Conservation (phyloP, 139 green algal genomes). For the Picochlorum sp. region DNA sequence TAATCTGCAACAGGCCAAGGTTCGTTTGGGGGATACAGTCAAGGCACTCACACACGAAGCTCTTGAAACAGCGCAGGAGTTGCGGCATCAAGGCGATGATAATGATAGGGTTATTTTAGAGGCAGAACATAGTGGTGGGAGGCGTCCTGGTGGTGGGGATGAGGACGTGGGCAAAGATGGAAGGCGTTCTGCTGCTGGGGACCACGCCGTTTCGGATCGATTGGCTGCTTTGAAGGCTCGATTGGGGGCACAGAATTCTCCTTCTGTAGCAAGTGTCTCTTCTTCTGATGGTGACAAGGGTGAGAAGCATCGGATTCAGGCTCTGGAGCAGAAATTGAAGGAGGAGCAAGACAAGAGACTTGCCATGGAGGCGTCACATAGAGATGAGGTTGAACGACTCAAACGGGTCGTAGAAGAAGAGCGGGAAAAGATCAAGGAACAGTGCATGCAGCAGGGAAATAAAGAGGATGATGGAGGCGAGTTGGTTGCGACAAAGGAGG, state of each 20-base stretch:
- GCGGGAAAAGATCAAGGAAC: background rate
- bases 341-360: too few relatives aligned
- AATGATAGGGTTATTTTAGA: too few relatives aligned
- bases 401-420: background rate
- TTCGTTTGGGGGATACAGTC: background rate
- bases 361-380: background rate
- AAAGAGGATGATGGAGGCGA: background rate
- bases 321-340: background rate
- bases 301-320: background rate
- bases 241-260: background rate
- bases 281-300: too few relatives aligned
- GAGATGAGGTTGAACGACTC: conserved; percentile 6
- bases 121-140: too few relatives aligned
- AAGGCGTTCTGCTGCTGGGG: background rate
- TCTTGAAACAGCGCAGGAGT: conserved; percentile 19
- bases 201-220: background rate
- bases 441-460: background rate
- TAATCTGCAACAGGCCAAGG: conserved; percentile 2
- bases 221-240: background rate
- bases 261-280: background rate
- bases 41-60: conserved; percentile 22
- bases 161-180: too few relatives aligned
- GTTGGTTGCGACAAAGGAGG: background rate
- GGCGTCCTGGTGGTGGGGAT: too few relatives aligned
- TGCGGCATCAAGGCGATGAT: conserved; percentile 1